Base-by-base conservation (phyloP, 176 grass and related monocot genomes). In the Musa itinerans region DNA sequence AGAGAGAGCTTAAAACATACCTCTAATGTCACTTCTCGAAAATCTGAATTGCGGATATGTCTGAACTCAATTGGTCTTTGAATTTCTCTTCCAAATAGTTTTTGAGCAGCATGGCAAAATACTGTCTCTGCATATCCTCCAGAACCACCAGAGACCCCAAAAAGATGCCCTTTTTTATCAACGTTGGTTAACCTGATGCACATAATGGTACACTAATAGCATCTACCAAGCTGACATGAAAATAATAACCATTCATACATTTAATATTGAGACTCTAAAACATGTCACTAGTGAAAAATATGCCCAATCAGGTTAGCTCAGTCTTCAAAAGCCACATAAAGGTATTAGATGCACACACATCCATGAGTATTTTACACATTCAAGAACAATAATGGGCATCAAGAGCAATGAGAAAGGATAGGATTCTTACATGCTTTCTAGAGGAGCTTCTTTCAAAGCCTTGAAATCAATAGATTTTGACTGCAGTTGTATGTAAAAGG, bases 101-200 rank as follows among this genome's bases (percentile, higher is more conserved):
- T 58, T 77, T 27, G 74, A 74, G 93, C 85, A 69, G 87, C 87
- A 81, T 96, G 78, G 9, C 74, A 78, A 69, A 92, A 96, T 69
- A 96, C 58, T 23, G 81, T 92, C 83, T 92, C 87, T 22, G 85
- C 93, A 76, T 92, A 96, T 64, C 93, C 89, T 8, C 93, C 89
- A 52, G 93, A 96, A 53, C 93, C 89, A 68, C 93, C 93, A 71
- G 89, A 86, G 67, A 96, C 89, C 12, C 89, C 93, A 68, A 90
- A 92, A 43, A 96, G 85, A 88, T 84, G 17, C 23, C 87, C 89
- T 75, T 86, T 85, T 62, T 91, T 82, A 74, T 94, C 78, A 77
- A 98, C 88, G 83, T 98, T 98, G 75, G 88, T 91, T 74, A 98
- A 85, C 87, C 95, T 98, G 53, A 56, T 17, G 17, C 27, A 56